Conservation (phyloP, 768 basidiomycete species). For the Leucosporidium scottii region DNA sequence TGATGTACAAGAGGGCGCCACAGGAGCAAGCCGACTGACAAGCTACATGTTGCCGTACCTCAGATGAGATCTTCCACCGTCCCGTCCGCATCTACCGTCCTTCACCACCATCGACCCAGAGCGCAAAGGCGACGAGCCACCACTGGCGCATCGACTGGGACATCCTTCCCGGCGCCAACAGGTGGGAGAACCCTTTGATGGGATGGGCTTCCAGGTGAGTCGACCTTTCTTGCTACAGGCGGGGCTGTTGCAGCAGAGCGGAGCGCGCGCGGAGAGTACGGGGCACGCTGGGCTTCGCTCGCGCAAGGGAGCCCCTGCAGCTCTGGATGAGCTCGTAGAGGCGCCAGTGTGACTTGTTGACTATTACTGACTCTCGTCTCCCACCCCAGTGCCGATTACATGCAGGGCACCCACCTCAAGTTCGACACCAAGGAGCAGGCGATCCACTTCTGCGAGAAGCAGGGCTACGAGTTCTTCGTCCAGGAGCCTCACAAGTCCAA, state of each 20-base stretch:
- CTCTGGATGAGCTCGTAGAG: no score
- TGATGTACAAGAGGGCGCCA: no score
- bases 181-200: slow-evolving; percentile 99
- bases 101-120: slow-evolving; percentile 82
- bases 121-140: slow-evolving; percentile 72
- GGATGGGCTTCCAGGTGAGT: slow-evolving; percentile 90
- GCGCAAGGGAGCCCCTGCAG: no score
- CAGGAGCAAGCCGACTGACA: neutral
- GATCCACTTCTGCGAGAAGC: slow-evolving; percentile 91
- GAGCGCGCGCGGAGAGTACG: no score
- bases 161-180: slow-evolving; percentile 72
- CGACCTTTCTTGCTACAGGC: neutral
- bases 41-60: neutral
- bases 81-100: slow-evolving; percentile 87
- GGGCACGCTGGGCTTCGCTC: no score
- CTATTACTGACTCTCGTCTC: no score
- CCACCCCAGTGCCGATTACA: slow-evolving; percentile 23
- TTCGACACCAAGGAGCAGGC: slow-evolving; percentile 87
- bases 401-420: slow-evolving; percentile 31
- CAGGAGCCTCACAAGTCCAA: slow-evolving; percentile 48
- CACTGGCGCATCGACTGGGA: slow-evolving; percentile 96
- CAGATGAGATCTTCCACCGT: slow-evolving; percentile 78
- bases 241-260: neutral
- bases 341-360: no score
- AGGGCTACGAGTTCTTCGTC: slow-evolving; percentile 60